phyloP scores from a whole-genome alignment of 2,329 filamentous ascomycete genomes.

The Chaetomium sp. region DNA sequence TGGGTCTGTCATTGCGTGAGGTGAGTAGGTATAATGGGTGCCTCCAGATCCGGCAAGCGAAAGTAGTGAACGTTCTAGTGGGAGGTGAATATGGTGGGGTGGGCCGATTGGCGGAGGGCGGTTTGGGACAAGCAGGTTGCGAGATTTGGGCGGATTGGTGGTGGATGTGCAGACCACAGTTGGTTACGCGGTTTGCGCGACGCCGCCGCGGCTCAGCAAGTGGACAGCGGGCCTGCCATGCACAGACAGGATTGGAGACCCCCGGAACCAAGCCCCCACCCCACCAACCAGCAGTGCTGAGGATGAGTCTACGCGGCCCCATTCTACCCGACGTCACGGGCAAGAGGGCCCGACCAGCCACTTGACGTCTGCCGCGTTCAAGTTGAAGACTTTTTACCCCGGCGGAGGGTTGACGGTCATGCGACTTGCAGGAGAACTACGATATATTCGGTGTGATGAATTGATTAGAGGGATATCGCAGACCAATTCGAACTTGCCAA shows the following conservation, averaged over 20 bases:
- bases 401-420: neutral
- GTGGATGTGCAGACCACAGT: constrained; percentile 21
- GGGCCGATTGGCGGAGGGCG: constrained; percentile 18
- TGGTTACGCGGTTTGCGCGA: constrained; percentile 37
- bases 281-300: neutral
- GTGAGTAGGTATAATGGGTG: constrained; percentile 6
- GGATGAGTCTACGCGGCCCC: constrained; percentile 5
- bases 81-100: constrained; percentile 19
- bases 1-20: constrained; percentile 32
- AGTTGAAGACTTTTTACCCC: neutral
- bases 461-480: neutral
- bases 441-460: neutral
- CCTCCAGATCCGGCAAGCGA: constrained; percentile 12
- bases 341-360: neutral
- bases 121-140: constrained; percentile 25
- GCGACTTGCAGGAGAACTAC: neutral
- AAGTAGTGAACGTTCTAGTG: neutral
- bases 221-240: constrained; percentile 13
- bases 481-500: neutral
- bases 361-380: constrained; percentile 1
- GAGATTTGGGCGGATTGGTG: constrained; percentile 29
- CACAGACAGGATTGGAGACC: constrained; percentile 20
- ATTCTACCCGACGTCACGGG: neutral
- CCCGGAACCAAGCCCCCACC: constrained; percentile 8
- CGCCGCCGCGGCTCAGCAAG: constrained; percentile 33